phyloP scores from a whole-genome alignment of 805 yeast species.

The Wickerhamiella musiphila region DNA sequence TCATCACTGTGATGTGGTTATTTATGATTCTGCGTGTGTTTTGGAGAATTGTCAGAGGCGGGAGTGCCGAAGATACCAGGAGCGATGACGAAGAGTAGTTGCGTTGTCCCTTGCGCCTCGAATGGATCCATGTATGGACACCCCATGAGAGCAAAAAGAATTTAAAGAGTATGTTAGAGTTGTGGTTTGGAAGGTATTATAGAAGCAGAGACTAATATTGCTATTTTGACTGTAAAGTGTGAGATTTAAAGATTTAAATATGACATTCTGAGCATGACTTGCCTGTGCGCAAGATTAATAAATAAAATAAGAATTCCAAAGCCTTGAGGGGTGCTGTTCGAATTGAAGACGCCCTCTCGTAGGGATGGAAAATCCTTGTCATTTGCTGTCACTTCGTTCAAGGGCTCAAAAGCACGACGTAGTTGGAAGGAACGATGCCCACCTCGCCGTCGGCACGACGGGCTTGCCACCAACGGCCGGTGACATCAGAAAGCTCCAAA shows the following conservation, averaged over 20 bases:
- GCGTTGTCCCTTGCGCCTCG: background rate
- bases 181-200: background rate
- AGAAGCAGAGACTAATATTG: no score
- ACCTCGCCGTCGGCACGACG: slow-evolving; percentile 75
- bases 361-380: no score
- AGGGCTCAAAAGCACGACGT: slow-evolving; percentile 40
- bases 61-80: slow-evolving; percentile 71
- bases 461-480: slow-evolving; percentile 99
- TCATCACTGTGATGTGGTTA: slow-evolving; percentile 56
- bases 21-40: slow-evolving; percentile 56
- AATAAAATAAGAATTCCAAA: no score
- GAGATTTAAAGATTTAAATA: no score
- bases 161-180: background rate
- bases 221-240: no score
- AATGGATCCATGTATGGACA: no score
- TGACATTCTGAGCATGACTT: no score
- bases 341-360: no score
- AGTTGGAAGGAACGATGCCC: slow-evolving; percentile 93
- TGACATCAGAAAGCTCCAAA: slow-evolving; percentile 80
- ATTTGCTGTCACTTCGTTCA: background rate
- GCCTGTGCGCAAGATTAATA: no score
- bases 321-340: no score
- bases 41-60: slow-evolving; percentile 48
- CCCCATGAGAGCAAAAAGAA: no score
- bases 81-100: slow-evolving; percentile 54